phyloP scores from a whole-genome alignment of 345 rosid species.

The Hibiscus trionum region DNA sequence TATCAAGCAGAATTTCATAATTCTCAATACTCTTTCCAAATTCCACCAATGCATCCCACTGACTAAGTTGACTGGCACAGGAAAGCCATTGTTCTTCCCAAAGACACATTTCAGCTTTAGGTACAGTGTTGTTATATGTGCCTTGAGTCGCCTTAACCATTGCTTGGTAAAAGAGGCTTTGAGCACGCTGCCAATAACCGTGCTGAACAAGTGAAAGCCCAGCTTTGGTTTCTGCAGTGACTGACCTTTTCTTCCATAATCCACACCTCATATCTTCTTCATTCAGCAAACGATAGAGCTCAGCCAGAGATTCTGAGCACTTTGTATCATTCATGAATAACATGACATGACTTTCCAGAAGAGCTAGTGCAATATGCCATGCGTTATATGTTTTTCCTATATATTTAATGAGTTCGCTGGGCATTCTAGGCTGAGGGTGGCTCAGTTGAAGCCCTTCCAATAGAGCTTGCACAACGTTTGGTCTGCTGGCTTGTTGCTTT shows the following conservation, averaged over 20 bases:
- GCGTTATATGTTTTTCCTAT: constrained; percentile 97
- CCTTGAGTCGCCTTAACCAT: constrained; percentile 99
- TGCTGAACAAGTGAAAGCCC: constrained; percentile 97
- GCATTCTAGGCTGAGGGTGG: constrained; percentile 99
- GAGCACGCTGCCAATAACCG: constrained; percentile 96
- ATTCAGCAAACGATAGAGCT: constrained; percentile 88
- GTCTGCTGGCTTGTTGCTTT: constrained; percentile 89
- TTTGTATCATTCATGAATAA: constrained; percentile 78
- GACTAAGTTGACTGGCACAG: constrained; percentile 92
- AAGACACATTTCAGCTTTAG: constrained; percentile 99
- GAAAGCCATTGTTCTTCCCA: constrained; percentile 99
- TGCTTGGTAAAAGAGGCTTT: constrained; percentile 88
- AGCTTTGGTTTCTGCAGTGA: constrained; percentile 91
- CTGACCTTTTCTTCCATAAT: constrained; percentile 92
- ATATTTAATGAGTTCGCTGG: constrained; percentile 95
- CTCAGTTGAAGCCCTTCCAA: constrained; percentile 95
- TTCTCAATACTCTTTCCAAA: constrained; percentile 91
- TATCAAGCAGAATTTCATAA: constrained; percentile 90
- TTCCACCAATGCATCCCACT: constrained; percentile 96
- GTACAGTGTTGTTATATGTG: constrained; percentile 90
- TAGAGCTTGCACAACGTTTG: constrained; percentile 99
- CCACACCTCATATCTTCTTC: constrained; percentile 99
- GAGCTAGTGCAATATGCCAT: constrained; percentile 91
- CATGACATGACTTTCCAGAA: constrained; percentile 95
- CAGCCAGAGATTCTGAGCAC: constrained; percentile 95